A percentile compares a stretch with the other conserved stretches of the same genome.
phyloP scores from a whole-genome alignment of 257 asterid species.

The Fraxinus pennsylvanica region DNA sequence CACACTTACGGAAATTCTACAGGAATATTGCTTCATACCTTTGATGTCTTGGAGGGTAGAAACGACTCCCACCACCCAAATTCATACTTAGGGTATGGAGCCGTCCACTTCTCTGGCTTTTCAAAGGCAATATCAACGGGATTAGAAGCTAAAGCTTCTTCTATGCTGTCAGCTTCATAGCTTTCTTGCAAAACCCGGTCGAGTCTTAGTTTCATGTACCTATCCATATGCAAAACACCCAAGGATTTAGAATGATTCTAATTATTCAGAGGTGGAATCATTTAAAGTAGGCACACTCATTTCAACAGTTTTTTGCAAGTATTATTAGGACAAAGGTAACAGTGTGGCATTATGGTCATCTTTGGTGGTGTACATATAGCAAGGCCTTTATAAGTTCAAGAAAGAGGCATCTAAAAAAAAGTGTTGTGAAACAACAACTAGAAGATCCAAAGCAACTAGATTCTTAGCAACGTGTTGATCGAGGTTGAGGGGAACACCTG shows the following conservation, averaged over 20 bases:
- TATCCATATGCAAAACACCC: constrained; percentile 26
- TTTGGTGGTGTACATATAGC: neutral
- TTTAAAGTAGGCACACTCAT: neutral
- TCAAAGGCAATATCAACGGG: constrained; percentile 64
- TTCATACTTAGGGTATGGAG: constrained; percentile 85
- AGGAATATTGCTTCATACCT: constrained; percentile 43
- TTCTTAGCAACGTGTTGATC: neutral
- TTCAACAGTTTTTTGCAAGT: neutral
- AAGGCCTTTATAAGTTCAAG: neutral
- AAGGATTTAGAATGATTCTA: neutral
- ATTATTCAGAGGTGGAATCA: neutral
- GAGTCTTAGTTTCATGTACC: constrained; percentile 86
- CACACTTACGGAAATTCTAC: constrained; percentile 26
- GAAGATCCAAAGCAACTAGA: neutral
- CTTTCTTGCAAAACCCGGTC: constrained; percentile 84
- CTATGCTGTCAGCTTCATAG: constrained; percentile 67
- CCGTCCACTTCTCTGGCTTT: constrained; percentile 81
- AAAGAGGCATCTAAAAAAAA: neutral
- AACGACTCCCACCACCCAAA: constrained; percentile 90
- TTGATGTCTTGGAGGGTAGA: constrained; percentile 55
- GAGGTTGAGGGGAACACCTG: neutral
- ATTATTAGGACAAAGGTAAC: neutral
- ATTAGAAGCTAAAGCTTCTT: constrained; percentile 79
- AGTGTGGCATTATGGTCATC: neutral
- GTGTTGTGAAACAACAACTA: neutral